Base-by-base conservation (phyloP, 441 rosid genomes). In the Gossypium schwendimanii region DNA sequence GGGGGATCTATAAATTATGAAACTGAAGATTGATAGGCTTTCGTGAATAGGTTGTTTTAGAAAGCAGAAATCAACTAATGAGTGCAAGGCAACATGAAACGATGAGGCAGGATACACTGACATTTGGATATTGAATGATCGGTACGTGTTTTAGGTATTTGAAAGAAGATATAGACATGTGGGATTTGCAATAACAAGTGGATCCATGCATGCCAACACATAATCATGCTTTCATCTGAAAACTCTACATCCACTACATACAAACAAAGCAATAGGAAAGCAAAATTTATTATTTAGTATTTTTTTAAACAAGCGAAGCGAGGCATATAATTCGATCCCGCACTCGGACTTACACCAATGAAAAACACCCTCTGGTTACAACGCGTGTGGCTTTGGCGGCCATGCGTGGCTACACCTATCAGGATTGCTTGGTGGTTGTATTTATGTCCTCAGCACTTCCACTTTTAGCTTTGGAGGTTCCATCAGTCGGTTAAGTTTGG, bases 361-460 rank as follows among this genome's bases (percentile, higher is more conserved):
- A 80, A 71, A 70, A 62, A 47, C 23, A 55, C 20, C 44, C 71
- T 72, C 76, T 4, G 41, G 21, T 14, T 15, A 63, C 39, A 86
- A 84, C 96, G 89, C 88, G 94, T 86, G 94, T 86, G 89, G 81
- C 44, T 63, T 58, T 76, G 88, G 81, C 59, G 74, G 71, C 85
- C 93, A 88, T 89, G 97, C 97, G 91, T 84, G 94, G 77, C 77
- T 77, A 88, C 96, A 93, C 91, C 91, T 86, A 87, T 87, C 89
- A 57, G 45, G 73, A 77, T 76, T 77, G 79, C 41, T 83, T 79
- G 73, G 77, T 55, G 14, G 69, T 63, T 71, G 10, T 57, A 23
- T 6, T 62, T 58, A 2, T 63, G 47, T 18, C 41, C 18, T 44
- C 2, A 18, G 8, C 57, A 31, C 3, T 24, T 47, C 18, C 57